A percentile compares a stretch with the other conserved stretches of the same genome.
Conservation (phyloP, 345 rosid genomes). For the Lepidium sativum region DNA sequence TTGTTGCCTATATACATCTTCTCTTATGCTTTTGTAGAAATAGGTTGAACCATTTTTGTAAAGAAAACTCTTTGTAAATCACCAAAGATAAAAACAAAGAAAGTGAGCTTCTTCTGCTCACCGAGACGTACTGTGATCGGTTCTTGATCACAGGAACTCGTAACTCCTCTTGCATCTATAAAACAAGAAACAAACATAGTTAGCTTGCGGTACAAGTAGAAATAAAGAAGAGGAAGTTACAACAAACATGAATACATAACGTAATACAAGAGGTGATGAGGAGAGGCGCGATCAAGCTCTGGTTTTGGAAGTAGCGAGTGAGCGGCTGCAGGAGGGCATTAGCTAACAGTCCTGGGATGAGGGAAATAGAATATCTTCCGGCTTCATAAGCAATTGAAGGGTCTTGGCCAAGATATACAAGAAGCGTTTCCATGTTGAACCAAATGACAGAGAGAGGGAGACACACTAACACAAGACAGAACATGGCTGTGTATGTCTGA, state of each 20-base stretch:
- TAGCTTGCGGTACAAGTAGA: no score
- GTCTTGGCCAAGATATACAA: conserved; percentile 46
- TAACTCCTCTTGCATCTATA: no score
- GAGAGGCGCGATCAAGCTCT: conserved; percentile 48
- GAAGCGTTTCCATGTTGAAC: conserved; percentile 45
- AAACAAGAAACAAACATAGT: no score
- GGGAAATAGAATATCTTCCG: conserved; percentile 44
- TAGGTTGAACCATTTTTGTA: no score
- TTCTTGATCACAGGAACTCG: no score
- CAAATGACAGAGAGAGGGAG: conserved; percentile 51
- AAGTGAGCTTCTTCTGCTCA: no score
- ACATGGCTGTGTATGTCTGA: conserved; percentile 51
- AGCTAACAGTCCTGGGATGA: conserved; percentile 53
- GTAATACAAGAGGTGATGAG: conserved; percentile 33
- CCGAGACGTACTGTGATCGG: no score
- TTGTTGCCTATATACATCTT: no score
- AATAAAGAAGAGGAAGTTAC: no score
- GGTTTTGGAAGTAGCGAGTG: conserved; percentile 46
- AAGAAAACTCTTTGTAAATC: no score
- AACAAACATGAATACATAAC: conserved; percentile 40
- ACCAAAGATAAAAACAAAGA: no score
- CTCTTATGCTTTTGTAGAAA: no score
- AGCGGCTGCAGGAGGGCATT: conserved; percentile 46
- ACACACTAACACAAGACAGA: conserved; percentile 43
- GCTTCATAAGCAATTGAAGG: conserved; percentile 49